phyloP scores from a whole-genome alignment of 768 basidiomycete genomes.

The Megacollybia marginata region DNA sequence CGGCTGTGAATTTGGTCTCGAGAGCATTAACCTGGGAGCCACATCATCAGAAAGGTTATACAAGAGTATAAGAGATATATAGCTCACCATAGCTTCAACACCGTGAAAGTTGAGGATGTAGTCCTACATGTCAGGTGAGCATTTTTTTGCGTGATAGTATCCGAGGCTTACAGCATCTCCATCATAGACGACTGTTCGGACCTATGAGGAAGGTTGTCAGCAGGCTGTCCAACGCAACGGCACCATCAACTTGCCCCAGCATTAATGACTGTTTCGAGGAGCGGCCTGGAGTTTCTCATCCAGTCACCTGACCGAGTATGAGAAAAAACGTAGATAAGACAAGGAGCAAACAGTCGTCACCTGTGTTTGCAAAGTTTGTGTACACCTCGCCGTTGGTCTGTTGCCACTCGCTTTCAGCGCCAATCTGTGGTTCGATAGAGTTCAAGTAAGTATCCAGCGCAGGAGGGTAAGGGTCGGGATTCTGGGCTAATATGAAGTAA shows the following conservation, averaged over 20 bases:
- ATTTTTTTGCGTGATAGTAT: background rate
- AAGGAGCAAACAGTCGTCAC: constrained; percentile 16
- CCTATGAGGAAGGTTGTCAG: constrained; percentile 11
- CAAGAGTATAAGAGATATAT: background rate
- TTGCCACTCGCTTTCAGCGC: constrained; percentile 36
- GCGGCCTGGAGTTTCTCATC: constrained; percentile 43
- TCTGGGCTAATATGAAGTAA: constrained; percentile 33
- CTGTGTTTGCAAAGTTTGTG: constrained; percentile 36
- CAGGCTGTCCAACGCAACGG: background rate
- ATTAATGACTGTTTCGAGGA: constrained; percentile 51
- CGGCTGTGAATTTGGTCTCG: constrained; percentile 34
- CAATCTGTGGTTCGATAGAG: constrained; percentile 27
- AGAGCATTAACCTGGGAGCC: constrained; percentile 35
- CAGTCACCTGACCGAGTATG: constrained; percentile 36
- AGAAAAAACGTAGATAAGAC: background rate
- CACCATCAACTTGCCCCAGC: constrained; percentile 33
- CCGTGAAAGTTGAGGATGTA: constrained; percentile 49
- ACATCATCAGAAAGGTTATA: background rate
- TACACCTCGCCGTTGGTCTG: constrained; percentile 35
- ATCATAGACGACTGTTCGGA: constrained; percentile 43
- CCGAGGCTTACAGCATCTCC: constrained; percentile 43
- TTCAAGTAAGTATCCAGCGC: constrained; percentile 24
- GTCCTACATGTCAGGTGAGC: constrained; percentile 22
- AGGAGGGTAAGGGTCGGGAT: constrained; percentile 45
- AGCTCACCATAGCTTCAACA: constrained; percentile 46